Evolutionary conservation across 768 basidiomycete genomes (phyloP).

Genomic region (Neoboletus magnificus): DNA sequence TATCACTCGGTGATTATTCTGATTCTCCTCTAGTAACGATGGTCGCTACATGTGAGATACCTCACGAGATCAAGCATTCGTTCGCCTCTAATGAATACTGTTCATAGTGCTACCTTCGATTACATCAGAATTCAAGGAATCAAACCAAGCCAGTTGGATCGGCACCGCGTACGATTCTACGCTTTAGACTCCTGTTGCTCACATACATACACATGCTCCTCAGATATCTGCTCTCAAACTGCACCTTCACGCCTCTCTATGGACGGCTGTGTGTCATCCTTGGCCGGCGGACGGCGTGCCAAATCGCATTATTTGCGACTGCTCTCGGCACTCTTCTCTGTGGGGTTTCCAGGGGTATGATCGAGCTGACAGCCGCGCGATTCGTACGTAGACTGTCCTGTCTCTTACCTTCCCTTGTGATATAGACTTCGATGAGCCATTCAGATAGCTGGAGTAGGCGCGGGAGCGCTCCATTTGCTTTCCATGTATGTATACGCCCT

Average conservation of each 20-base stretch:
- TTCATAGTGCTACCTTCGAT: conserved; percentile 13
- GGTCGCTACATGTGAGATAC: conserved; percentile 19
- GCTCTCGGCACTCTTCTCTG: conserved; percentile 14
- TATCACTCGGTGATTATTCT: not conserved
- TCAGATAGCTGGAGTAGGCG: conserved; percentile 14
- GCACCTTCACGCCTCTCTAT: conserved; percentile 19
- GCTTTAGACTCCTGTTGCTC: not conserved
- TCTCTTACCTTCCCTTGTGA: not conserved
- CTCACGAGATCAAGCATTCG: not conserved
- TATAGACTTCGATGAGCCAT: not conserved
- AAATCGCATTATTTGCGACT: conserved; percentile 7
- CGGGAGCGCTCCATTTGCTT: conserved; percentile 10
- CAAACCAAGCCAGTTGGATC: conserved; percentile 27
- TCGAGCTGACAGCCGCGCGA: conserved; percentile 10
- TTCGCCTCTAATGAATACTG: not conserved
- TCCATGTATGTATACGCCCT: conserved; percentile 3
- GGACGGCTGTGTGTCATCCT: conserved; percentile 17
- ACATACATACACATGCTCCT: not conserved
- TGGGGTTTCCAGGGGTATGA: conserved; percentile 7
- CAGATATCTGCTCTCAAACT: conserved; percentile 15
- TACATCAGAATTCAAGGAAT: conserved; percentile 23
- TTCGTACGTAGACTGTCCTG: conserved; percentile 5
- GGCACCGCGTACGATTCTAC: conserved; percentile 16
- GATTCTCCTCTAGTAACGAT: conserved; percentile 13
- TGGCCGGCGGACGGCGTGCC: conserved; percentile 12